Percentiles rank a stretch among this genome's conserved stretches.
Evolutionary conservation across 2,329 filamentous ascomycete species (phyloP).

Genomic region (Volutella citrinella): DNA sequence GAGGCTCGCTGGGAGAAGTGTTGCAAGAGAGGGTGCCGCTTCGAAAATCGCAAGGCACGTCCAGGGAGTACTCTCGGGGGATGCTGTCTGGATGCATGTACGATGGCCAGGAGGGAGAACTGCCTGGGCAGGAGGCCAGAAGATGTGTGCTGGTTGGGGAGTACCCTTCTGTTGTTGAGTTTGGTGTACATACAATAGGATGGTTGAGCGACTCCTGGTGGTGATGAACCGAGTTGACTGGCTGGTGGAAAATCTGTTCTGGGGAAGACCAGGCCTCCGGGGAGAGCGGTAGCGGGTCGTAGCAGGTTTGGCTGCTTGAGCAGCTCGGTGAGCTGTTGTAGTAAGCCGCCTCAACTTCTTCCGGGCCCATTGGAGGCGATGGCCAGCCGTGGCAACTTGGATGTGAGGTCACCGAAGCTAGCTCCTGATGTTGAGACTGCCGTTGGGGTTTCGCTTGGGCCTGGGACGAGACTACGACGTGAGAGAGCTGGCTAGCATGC

Average conservation of each 20-base stretch:
- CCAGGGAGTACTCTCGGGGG: slow-evolving; percentile 7
- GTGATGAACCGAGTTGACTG: slow-evolving; percentile 15
- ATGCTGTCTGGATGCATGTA: slow-evolving; percentile 18
- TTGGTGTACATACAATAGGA: slow-evolving; percentile 24
- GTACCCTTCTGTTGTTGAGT: slow-evolving; percentile 19
- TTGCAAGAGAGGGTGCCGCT: slow-evolving; percentile 15
- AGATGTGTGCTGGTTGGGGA: slow-evolving; percentile 14
- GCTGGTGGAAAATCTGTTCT: slow-evolving; percentile 16
- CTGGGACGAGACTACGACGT: too few relatives aligned
- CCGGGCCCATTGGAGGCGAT: slow-evolving; percentile 35
- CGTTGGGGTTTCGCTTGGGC: too few relatives aligned
- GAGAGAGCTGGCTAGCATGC: too few relatives aligned
- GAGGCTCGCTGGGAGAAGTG: slow-evolving; percentile 18
- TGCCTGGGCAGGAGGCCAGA: slow-evolving; percentile 16
- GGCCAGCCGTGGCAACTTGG: slow-evolving; percentile 28
- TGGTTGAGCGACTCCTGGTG: slow-evolving; percentile 20
- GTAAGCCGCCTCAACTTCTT: slow-evolving; percentile 37
- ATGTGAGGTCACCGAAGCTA: too few relatives aligned
- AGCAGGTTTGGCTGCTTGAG: slow-evolving; percentile 20
- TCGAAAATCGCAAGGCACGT: slow-evolving; percentile 9
- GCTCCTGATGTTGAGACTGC: slow-evolving; percentile 11
- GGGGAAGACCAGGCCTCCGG: slow-evolving; percentile 35
- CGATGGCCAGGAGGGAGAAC: too few relatives aligned
- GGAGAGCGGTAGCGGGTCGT: slow-evolving; percentile 29
- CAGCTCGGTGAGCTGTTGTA: slow-evolving; percentile 32